Base-by-base conservation (phyloP, 495 filamentous ascomycete species). In the Penicillium pulvis region DNA sequence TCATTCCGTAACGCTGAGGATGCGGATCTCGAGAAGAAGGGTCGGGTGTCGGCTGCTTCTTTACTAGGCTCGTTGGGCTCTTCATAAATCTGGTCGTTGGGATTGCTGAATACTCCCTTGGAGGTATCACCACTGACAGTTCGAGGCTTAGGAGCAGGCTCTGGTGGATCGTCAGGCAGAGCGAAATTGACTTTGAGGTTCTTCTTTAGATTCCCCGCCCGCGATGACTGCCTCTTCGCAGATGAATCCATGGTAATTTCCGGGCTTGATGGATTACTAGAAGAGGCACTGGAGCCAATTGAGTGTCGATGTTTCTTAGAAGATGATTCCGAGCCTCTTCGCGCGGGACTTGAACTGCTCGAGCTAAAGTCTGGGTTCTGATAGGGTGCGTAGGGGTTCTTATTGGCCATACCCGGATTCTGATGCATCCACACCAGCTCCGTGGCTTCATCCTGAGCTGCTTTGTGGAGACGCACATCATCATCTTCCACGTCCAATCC, bases 71-170 rank as follows among this genome's bases (percentile, higher is more conserved):
- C 75, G 53, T 87, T 82, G 3, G 89, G 87, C 60, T 96, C 92
- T 71, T 96, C 91, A 76, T 90, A 97, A 51, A 97, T 97, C 61
- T 93, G 86, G 58, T 95, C 91, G 31, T 88, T 83, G 4, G 89
- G 80, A 46, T 83, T 83, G 24, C 72, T 69, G 57, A 83, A 83
- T 4, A 81, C 71, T 6, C 74, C 76, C 51, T 68, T 76, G 6
- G 71, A 73, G 12, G 72, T 70, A 56, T 79, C 80, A 30, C 66
- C 70, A 48, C 72, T 76, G 24, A 71, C 62, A 30, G 69, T 73
- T 42, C 71, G 67, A 46, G 71, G 55, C 54, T 72, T 73, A 33
- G 74, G 43, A 41, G 63, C 69, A 36, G 58, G 12, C 46, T 23
- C 36, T 36, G 35, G 50, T 10, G 35, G 55, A 19, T 46, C 51